phyloP scores from a whole-genome alignment of 257 asterid species.

The Euphrasia confusa region DNA sequence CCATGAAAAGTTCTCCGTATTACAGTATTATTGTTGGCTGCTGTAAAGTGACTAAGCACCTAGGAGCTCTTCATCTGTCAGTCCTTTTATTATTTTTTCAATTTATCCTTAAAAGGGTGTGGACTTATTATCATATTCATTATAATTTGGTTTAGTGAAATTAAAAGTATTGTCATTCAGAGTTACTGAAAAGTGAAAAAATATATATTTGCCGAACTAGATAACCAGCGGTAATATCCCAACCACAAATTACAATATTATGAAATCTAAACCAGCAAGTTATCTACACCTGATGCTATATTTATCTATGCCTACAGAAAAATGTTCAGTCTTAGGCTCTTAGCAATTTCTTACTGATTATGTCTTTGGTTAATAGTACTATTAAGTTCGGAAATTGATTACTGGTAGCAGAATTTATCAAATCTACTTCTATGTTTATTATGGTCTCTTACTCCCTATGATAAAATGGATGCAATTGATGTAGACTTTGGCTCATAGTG shows the following conservation, averaged over 20 bases:
- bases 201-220: no score
- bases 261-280: no score
- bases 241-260: no score
- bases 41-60: no score
- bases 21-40: neutral
- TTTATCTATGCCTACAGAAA: neutral
- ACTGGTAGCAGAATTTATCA: conserved; percentile 5
- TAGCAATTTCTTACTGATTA: neutral
- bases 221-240: no score
- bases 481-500: neutral
- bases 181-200: no score
- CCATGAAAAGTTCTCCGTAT: neutral
- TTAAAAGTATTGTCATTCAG: neutral
- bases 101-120: neutral
- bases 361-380: neutral
- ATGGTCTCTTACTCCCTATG: neutral
- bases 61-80: no score
- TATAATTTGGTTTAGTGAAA: neutral
- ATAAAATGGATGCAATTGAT: conserved; percentile 15
- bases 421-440: neutral
- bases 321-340: neutral
- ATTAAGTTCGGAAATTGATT: conserved; percentile 5
- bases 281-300: neutral
- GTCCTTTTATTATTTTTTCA: neutral
- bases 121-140: neutral